A percentile compares a stretch with the other conserved stretches of the same genome.
These are phyloP conservation scores for Flaveria ramosissima DNA, from an alignment of 129 eudicot genomes.

Conservation along the genomic window DNA sequence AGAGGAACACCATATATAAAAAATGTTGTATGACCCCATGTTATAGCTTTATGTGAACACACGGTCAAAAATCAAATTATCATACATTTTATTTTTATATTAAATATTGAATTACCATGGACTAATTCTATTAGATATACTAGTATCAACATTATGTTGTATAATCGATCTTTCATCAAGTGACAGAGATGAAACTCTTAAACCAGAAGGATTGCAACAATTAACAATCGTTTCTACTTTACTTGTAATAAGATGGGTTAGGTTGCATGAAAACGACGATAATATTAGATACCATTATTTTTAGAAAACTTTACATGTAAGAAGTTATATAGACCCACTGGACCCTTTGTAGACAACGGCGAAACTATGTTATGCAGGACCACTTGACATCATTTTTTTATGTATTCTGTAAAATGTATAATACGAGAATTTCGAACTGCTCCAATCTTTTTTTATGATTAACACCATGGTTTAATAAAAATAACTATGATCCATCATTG, in stretches of 20 bases:
- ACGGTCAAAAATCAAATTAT: slow-evolving; percentile 15
- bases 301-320: not conserved
- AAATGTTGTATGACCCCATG: slow-evolving; percentile 14
- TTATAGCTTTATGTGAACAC: slow-evolving; percentile 21
- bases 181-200: not conserved
- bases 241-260: no score
- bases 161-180: not conserved
- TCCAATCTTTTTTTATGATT: no score
- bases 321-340: no score
- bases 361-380: no score
- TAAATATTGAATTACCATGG: not conserved
- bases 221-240: no score
- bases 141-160: slow-evolving; percentile 12
- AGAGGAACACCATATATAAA: not conserved
- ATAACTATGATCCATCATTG: no score
- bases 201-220: not conserved
- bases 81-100: not conserved
- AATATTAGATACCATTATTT: not conserved
- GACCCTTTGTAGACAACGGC: no score
- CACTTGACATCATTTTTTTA: no score
- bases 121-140: not conserved
- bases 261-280: no score
- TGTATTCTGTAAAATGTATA: no score
- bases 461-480: no score
- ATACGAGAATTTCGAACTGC: no score